phyloP scores from a whole-genome alignment of 1,284 basidiomycete species.

The Singerocomus inundabilis region DNA sequence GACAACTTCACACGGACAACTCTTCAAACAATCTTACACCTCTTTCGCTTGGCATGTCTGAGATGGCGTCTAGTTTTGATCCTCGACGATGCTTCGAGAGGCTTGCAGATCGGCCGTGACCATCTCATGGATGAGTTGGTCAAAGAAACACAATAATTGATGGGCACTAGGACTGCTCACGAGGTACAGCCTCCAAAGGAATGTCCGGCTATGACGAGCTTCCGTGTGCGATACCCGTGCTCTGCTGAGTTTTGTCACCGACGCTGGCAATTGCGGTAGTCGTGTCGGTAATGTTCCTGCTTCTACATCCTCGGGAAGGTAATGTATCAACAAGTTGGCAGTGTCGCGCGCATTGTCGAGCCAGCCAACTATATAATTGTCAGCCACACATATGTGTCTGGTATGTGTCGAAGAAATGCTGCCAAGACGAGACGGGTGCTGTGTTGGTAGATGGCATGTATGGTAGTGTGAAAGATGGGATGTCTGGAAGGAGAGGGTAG shows the following conservation, averaged over 20 bases:
- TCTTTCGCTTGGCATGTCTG: neutral
- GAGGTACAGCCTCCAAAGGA: conserved; percentile 76
- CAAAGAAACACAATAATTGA: conserved; percentile 50
- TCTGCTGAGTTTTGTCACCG: conserved; percentile 42
- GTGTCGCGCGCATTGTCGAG: conserved; percentile 54
- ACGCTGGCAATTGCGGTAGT: conserved; percentile 44
- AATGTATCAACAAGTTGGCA: conserved; percentile 64
- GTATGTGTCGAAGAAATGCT: conserved; percentile 15
- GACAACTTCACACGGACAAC: neutral
- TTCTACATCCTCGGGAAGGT: conserved; percentile 46
- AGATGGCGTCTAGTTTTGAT: conserved; percentile 60
- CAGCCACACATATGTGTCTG: conserved; percentile 19
- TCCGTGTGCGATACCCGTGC: no score
- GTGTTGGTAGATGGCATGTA: conserved; percentile 35
- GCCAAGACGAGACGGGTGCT: conserved; percentile 76
- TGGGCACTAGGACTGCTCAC: conserved; percentile 49
- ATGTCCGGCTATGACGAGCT: no score
- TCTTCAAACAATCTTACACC: conserved; percentile 1
- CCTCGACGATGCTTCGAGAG: conserved; percentile 68
- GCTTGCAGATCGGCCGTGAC: conserved; percentile 75
- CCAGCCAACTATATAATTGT: no score
- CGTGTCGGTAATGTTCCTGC: conserved; percentile 44
- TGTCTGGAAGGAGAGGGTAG: conserved; percentile 22
- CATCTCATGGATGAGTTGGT: conserved; percentile 86
- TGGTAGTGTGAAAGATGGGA: conserved; percentile 20